phyloP scores from a whole-genome alignment of 345 rosid species.

The Hirschfeldia incana region DNA sequence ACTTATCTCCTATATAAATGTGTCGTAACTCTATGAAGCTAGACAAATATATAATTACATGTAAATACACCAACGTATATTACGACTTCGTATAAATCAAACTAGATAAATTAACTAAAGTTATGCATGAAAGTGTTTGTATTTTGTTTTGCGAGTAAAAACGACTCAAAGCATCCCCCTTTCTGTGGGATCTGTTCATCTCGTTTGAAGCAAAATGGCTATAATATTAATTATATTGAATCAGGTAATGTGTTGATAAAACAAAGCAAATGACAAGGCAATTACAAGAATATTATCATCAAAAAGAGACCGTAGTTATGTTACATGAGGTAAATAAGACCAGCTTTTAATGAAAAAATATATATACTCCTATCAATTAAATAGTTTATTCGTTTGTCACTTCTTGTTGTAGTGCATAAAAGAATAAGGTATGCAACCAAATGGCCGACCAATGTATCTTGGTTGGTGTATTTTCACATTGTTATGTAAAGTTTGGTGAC shows the following conservation, averaged over 20 bases:
- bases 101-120: not conserved
- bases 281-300: not conserved
- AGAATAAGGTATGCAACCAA: slow-evolving; percentile 28
- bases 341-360: not conserved
- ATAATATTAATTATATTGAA: not conserved
- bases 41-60: not conserved
- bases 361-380: not conserved
- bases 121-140: not conserved
- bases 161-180: slow-evolving; percentile 24
- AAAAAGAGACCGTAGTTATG: not conserved
- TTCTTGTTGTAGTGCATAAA: slow-evolving; percentile 13
- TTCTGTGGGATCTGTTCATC: slow-evolving; percentile 19
- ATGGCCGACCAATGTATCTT: slow-evolving; percentile 40
- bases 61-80: not conserved
- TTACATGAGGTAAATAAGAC: not conserved
- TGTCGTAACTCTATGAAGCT: not conserved
- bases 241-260: not conserved
- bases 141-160: slow-evolving; percentile 9
- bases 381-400: not conserved
- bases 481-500: slow-evolving; percentile 34
- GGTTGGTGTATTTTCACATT: slow-evolving; percentile 40
- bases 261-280: not conserved
- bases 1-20: not conserved
- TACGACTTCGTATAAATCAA: not conserved
- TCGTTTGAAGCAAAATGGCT: slow-evolving; percentile 23